Base-by-base conservation (phyloP, 768 basidiomycete genomes). In the Filobasidium floriforme region DNA sequence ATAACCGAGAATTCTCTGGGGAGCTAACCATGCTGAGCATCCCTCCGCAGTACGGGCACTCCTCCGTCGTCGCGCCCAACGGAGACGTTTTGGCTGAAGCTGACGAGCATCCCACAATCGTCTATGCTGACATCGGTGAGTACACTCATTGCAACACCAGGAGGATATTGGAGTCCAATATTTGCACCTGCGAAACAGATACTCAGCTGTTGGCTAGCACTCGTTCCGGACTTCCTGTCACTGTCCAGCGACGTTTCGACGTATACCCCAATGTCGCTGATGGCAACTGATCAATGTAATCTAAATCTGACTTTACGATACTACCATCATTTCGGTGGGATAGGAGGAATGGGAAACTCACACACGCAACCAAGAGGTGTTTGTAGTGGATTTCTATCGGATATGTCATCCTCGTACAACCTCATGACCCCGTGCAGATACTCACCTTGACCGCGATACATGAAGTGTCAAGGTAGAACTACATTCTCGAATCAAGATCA, bases 11-110 rank as follows among this genome's bases (percentile, higher is more conserved):
- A 37, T 4, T 37, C 32, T 37, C 32, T 3, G 9, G 32, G 32
- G 3, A 37, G 32, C 32, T 37, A 37, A 37, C 32, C 46, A 51
- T 5, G 46, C 46, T 60, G 32, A 37, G 6, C 7, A 22, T n/a
- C 11, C 26, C 5, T 1, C 41, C 1, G 1, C 57, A 75, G 73
- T 78, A 73, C 62, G 78, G 92, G 3, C 92, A 94, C 76, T 88
- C 89, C 1, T 87, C 89, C 85, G 82, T 92, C 12, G 87, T 92
- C n/a, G 89, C 91, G 79, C 91, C 92, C 10, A 94, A 91, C 82
- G 94, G 87, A 7, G 83, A 83, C 61, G 83, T 92, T 22, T 75
- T 93, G 2, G 83, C 79, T 0, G 86, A 91, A 75, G 88, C 91
- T 3, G 83, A 82, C 40, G 88, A 93, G 70, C 81, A 82, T 1